These are phyloP conservation scores for Leccinum boreale DNA, from an alignment of 768 basidiomycete species.

Conservation along the genomic window DNA sequence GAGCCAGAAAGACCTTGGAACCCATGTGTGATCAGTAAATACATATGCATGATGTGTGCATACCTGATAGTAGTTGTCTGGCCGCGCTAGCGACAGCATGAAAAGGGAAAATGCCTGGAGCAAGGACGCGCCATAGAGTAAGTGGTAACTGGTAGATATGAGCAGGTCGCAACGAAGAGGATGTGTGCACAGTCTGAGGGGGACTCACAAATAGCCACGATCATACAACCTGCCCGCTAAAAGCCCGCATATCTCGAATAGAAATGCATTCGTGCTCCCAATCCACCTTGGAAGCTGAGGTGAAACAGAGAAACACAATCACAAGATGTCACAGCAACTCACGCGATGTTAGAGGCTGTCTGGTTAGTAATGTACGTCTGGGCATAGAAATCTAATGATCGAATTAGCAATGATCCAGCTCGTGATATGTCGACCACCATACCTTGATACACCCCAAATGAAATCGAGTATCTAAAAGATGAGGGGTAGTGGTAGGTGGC, in stretches of 20 bases:
- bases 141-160: slow-evolving; percentile 17
- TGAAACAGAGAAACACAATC: background rate
- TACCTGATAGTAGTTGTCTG: slow-evolving; percentile 43
- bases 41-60: background rate
- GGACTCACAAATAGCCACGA: slow-evolving; percentile 47
- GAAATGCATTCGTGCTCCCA: slow-evolving; percentile 48
- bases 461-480: slow-evolving; percentile 31
- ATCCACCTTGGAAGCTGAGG: slow-evolving; percentile 33
- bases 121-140: slow-evolving; percentile 28
- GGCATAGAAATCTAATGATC: slow-evolving; percentile 36
- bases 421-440: background rate
- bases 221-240: slow-evolving; percentile 49
- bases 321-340: slow-evolving; percentile 8
- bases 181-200: background rate
- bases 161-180: background rate
- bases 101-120: slow-evolving; percentile 35
- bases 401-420: background rate
- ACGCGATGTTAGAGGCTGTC: slow-evolving; percentile 40
- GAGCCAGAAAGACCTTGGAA: slow-evolving; percentile 47
- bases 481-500: background rate
- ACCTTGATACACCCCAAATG: slow-evolving; percentile 47
- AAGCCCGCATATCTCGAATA: slow-evolving; percentile 43
- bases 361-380: slow-evolving; percentile 35
- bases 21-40: background rate
- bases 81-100: slow-evolving; percentile 45